Evolutionary conservation across 2,329 filamentous ascomycete genomes (phyloP), one percentile per base, ranked within the genome.

Genomic region (Capronia epimyces): DNA sequence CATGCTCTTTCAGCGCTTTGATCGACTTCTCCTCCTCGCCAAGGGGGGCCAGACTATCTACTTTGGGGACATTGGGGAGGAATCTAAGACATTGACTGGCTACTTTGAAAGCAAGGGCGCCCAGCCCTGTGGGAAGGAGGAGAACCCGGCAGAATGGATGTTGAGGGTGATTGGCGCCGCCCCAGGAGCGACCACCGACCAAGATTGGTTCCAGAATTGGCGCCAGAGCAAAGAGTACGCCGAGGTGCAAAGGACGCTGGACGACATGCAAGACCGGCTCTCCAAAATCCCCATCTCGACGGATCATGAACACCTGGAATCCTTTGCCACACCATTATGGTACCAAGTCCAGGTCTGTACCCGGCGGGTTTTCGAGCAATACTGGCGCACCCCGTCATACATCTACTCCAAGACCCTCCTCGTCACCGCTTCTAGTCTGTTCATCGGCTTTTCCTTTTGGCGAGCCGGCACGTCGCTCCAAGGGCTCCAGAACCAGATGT

Each of bases 401-500:
- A 90, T 95, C 67, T 94, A 91, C 72, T 84, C 86, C 61, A 95
- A 95, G 75, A 66, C 76, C 0, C 71, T 77, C 1, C 81, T 94
- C n/a, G 88, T 83, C 64, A 71, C 78, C 15, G 68, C 10, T 75
- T 76, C 15, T 89, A 83, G 91, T 91, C 69, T 94, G 12, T 94
- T 91, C 67, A 87, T 94, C 63, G 88, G 87, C 43, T 89, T 90
- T 69, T 83, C 84, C 53, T 90, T 93, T 22, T 83, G 86, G 1
- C 76, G 81, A 31, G 84, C 87, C 71, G 83, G 80, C 34, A 78
- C n/a, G n/a, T n/a, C n/a, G n/a, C n/a, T 84, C 37, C 87, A 90
- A 66, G 89, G 88, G 56, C 74, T 94, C 3, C 87, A 91, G 69
- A 93, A 94, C 70, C 87, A 94, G 66, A 88, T 91, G 82, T 94